A percentile compares a stretch with the other conserved stretches of the same genome.
Conservation (phyloP, 257 asterid species). For the Solanum commersonii region DNA sequence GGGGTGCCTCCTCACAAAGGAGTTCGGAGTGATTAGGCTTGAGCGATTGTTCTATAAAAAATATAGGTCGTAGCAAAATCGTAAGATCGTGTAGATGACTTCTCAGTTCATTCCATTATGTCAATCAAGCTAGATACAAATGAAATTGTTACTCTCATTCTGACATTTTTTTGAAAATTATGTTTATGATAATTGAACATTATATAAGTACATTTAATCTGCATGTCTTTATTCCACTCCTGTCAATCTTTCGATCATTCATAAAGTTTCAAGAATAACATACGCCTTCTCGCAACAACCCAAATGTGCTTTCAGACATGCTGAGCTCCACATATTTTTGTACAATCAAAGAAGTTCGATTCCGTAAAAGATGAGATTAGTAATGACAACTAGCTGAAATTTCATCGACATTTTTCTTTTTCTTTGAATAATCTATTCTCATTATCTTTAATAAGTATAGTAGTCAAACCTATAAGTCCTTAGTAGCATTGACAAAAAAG, state of each 20-base stretch:
- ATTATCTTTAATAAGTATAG: too few relatives aligned
- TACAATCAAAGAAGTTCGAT: fast-evolving
- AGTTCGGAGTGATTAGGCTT: fast-evolving
- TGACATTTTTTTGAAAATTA: neutral
- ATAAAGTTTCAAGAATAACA: neutral
- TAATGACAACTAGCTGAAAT: neutral
- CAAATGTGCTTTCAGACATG: neutral
- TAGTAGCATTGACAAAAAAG: too few relatives aligned
- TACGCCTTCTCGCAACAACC: fast-evolving
- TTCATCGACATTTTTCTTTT: too few relatives aligned
- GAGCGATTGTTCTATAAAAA: neutral
- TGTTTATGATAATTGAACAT: neutral
- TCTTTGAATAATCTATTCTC: too few relatives aligned
- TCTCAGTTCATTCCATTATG: neutral
- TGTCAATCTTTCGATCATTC: neutral
- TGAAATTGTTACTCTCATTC: neutral
- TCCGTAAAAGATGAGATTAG: neutral
- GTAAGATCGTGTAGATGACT: too few relatives aligned
- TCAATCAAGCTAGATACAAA: neutral
- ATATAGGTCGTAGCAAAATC: too few relatives aligned
- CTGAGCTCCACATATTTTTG: neutral
- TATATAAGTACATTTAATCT: neutral
- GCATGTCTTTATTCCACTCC: neutral
- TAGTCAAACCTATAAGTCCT: too few relatives aligned
- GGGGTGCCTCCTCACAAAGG: neutral